Evolutionary conservation across 768 basidiomycete genomes (phyloP), one percentile per base, ranked within the genome.

Genomic region (Sutorius australiensis): DNA sequence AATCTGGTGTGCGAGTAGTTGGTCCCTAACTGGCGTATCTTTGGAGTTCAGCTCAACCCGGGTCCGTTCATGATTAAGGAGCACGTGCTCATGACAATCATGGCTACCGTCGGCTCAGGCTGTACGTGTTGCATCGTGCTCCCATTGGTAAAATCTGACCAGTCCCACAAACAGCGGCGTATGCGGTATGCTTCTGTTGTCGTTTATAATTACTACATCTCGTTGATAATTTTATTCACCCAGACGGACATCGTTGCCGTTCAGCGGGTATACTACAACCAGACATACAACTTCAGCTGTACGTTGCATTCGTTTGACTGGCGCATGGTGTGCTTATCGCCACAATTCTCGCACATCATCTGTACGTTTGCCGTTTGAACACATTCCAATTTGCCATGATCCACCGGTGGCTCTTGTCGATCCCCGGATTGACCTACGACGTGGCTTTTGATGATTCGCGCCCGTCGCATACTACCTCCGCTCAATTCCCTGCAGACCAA

Each of bases 51-150:
- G 14, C 65, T 88, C 42, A 89, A 89, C 66, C 86, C 86, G 16
- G 89, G 89, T 3, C 84, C 82, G 1, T 90, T 88, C 63, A 80
- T 78, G 21, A 86, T 90, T 65, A 89, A 91, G 71, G 89, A 80
- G 53, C 80, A 80, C 57, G 82, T 85, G 0, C 67, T 90, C 19
- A 77, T 87, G 46, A 87, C 82, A 0, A 81, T 89, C 57, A 87
- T 87, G 70, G 82, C 84, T 2, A 76, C 77, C 46, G 74, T 78
- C n/a, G 73, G 70, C n/a, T 59, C 53, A 16, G 14, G 42, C 34
- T 54, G 68, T 69, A 47, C 41, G 67, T 70, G 21, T 38, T 46
- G 1, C 28, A 6, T 1, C 17, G 21, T 3, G 0, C 30, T 11
- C 7, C 36, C 3, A 2, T 21, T 39, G 12, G 2, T 10, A 19